A percentile compares a stretch with the other conserved stretches of the same genome.
Evolutionary conservation across 495 filamentous ascomycete species (phyloP).

Genomic region (Entonaema liquescens): DNA sequence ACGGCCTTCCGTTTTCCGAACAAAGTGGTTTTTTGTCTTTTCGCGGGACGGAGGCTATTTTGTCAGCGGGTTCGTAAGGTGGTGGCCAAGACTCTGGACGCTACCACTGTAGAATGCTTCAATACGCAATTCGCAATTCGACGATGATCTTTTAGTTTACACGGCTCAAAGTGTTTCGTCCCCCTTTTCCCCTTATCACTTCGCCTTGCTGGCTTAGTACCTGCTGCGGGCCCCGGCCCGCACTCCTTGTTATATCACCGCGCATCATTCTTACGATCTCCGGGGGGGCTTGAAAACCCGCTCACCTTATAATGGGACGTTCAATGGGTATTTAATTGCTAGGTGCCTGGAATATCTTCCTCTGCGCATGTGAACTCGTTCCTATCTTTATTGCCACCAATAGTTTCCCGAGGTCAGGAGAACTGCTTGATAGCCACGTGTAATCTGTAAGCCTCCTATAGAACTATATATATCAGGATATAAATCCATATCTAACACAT

Average conservation of each 20-base stretch:
- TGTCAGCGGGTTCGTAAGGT: conserved; percentile 23
- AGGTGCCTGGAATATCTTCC: conserved; percentile 3
- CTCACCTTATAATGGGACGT: conserved; percentile 19
- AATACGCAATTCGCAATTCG: conserved; percentile 14
- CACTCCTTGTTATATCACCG: conserved; percentile 31
- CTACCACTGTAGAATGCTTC: conserved; percentile 34
- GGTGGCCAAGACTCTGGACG: conserved; percentile 36
- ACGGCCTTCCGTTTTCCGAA: conserved; percentile 44
- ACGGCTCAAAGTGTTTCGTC: conserved; percentile 5
- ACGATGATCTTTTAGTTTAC: conserved; percentile 38
- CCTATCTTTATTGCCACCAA: conserved; percentile 20
- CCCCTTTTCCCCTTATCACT: not conserved
- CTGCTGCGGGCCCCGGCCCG: conserved; percentile 33
- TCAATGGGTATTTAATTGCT: conserved; percentile 42
- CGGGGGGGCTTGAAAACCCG: conserved; percentile 17
- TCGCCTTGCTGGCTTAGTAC: not conserved
- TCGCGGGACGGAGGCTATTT: conserved; percentile 33
- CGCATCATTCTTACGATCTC: conserved; percentile 14
- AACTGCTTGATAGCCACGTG: conserved; percentile 12
- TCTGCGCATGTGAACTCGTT: conserved; percentile 26
- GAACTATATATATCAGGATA: not conserved
- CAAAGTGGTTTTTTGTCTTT: conserved; percentile 26
- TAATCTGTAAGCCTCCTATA: conserved; percentile 21
- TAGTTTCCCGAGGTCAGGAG: conserved; percentile 7
- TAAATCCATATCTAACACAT: conserved; percentile 15